These are phyloP conservation scores for Euphorbia tirucalli DNA, from an alignment of 345 rosid genomes.

Conservation along the genomic window DNA sequence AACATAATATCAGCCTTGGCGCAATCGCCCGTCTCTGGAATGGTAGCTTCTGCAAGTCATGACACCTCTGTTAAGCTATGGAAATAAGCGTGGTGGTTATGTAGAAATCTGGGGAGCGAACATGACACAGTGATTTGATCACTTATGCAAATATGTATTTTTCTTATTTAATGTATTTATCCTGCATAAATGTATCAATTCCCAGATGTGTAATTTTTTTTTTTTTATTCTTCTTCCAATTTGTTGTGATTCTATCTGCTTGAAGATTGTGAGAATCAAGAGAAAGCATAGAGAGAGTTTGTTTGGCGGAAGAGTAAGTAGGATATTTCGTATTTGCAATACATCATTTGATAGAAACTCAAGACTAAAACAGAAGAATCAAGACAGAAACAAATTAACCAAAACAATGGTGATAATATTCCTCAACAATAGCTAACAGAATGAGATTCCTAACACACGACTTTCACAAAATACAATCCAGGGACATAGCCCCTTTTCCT, in stretches of 20 bases:
- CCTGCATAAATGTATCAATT: not conserved
- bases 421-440: too few relatives aligned
- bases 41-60: slow-evolving; percentile 71
- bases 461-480: too few relatives aligned
- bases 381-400: too few relatives aligned
- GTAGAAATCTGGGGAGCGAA: not conserved
- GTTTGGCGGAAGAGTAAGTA: slow-evolving; percentile 6
- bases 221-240: too few relatives aligned
- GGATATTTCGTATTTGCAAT: not conserved
- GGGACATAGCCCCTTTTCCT: too few relatives aligned
- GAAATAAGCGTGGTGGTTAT: slow-evolving; percentile 33
- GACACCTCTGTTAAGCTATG: slow-evolving; percentile 62
- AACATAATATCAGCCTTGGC: slow-evolving; percentile 54
- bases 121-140: not conserved
- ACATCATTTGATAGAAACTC: too few relatives aligned
- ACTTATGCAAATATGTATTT: not conserved
- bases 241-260: not conserved
- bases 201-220: not conserved
- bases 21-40: slow-evolving; percentile 43
- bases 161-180: not conserved
- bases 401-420: too few relatives aligned
- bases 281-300: slow-evolving; percentile 10
- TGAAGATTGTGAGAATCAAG: slow-evolving; percentile 4
- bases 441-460: too few relatives aligned
- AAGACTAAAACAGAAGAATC: too few relatives aligned